Evolutionary conservation across 495 filamentous ascomycete genomes (phyloP).

Genomic region (Neurospora tetraspora): DNA sequence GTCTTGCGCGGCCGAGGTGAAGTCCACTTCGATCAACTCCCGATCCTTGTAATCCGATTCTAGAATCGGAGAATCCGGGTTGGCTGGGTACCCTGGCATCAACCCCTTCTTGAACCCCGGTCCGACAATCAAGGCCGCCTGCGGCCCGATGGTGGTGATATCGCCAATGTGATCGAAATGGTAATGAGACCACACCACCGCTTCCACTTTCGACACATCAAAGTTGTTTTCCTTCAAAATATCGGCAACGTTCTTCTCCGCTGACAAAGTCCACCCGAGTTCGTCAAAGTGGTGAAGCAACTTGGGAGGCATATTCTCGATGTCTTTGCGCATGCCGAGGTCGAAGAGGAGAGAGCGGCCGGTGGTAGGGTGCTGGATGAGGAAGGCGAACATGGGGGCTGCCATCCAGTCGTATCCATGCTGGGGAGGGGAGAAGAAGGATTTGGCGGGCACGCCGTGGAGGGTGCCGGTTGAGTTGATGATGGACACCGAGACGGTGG

Average conservation of each 20-base stretch:
- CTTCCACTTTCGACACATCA: slow-evolving; percentile 38
- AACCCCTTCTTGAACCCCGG: slow-evolving; percentile 40
- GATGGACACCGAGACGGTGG: slow-evolving; percentile 44
- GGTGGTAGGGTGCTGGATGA: slow-evolving; percentile 39
- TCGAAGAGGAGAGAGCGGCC: slow-evolving; percentile 46
- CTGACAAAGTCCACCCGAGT: slow-evolving; percentile 19
- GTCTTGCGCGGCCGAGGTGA: slow-evolving; percentile 11
- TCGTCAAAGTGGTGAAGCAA: slow-evolving; percentile 16
- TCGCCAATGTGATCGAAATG: slow-evolving; percentile 57
- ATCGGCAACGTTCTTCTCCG: slow-evolving; percentile 40
- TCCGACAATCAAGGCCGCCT: slow-evolving; percentile 45
- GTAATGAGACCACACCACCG: slow-evolving; percentile 48
- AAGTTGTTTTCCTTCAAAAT: slow-evolving; percentile 39
- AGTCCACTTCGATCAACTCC: slow-evolving; percentile 36
- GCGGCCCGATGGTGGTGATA: slow-evolving; percentile 37
- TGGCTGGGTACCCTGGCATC: slow-evolving; percentile 42
- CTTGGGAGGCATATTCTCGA: slow-evolving; percentile 29
- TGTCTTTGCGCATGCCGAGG: slow-evolving; percentile 47
- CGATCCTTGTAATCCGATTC: slow-evolving; percentile 36
- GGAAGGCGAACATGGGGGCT: slow-evolving; percentile 41
- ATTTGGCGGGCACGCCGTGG: slow-evolving; percentile 15
- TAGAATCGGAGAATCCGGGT: slow-evolving; percentile 27
- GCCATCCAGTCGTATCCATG: slow-evolving; percentile 29
- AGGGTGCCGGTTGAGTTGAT: slow-evolving; percentile 40
- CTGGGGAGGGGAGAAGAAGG: slow-evolving; percentile 36